Evolutionary conservation across 371 early-diverging fungal species (phyloP), one percentile per base, ranked within the genome.

Genomic region (Mortierella sp.): DNA sequence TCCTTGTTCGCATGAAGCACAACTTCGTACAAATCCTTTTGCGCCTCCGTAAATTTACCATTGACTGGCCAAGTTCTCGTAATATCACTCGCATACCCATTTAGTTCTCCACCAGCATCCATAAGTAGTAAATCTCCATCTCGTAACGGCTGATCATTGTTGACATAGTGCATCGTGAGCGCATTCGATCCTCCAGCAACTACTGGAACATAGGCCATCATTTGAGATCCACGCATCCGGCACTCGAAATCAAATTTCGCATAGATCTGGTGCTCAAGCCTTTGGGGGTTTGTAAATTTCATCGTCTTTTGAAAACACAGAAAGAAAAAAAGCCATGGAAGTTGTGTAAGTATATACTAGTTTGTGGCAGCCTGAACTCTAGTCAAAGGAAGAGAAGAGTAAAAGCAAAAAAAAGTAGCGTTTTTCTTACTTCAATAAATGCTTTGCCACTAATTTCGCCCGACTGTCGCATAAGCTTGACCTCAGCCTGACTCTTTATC

Each of bases 171-270:
- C 88, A 99, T 87, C 7, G 93, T 91, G 66, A 96, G 83, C 8
- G 97, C 96, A 73, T 97, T 96, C 31, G 87, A 87, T n/a, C 98
- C 98, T 17, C 93, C 90, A 3, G 97, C 98, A 29, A 98, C 95
- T 0, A 99, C 99, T 2, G 99, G 99, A 8, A 99, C 96, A 84
- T 98, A 99, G 7, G 96, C 96, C 35, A 95, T 84, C n/a, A 90
- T 90, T 45, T 86, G 89, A 0, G 93, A 90, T 0, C 94, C 95
- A 42, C 88, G 83, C 85, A 86, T 84, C 58, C 92, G 85, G 49
- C 89, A 89, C 37, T 93, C 89, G 75, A 89, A 93, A 61, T 96
- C 96, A 63, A 96, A 88, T 42, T 89, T 88, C 8, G 94, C 91
- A 74, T 92, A 90, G 40, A 98, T 73, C 54, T 93, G 90, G 37